Evolutionary conservation across 495 filamentous ascomycete genomes (phyloP).

Genomic region (Niebla homalea): DNA sequence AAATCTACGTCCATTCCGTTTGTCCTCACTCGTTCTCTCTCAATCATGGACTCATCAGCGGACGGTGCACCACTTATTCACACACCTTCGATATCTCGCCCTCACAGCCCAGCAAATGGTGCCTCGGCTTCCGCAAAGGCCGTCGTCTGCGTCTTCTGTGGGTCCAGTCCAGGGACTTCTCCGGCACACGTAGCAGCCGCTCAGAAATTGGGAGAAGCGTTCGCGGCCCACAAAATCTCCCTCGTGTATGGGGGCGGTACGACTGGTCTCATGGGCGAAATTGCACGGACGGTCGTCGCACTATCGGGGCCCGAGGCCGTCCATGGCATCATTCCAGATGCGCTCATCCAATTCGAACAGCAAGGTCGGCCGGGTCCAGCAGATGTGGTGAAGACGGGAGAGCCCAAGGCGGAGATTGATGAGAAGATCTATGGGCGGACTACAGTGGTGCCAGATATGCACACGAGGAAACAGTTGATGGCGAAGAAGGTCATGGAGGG

Average conservation of each 20-base stretch:
- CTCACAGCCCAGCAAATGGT: constrained; percentile 4
- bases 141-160: constrained; percentile 80
- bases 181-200: constrained; percentile 63
- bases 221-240: constrained; percentile 59
- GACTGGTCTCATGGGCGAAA: constrained; percentile 84
- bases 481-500: constrained; percentile 70
- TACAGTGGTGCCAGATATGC: constrained; percentile 88
- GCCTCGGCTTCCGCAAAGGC: constrained; percentile 13
- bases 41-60: too few species aligned
- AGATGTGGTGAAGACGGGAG: constrained; percentile 14
- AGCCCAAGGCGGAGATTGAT: constrained; percentile 39
- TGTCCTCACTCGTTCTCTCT: too few species aligned
- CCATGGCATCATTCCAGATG: constrained; percentile 82
- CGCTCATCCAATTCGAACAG: constrained; percentile 67
- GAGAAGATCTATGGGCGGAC: constrained; percentile 65
- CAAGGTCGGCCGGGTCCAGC: constrained; percentile 22
- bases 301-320: constrained; percentile 72
- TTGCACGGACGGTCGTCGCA: constrained; percentile 74
- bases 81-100: not conserved
- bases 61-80: not conserved
- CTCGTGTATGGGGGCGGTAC: constrained; percentile 95
- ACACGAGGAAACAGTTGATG: constrained; percentile 88
- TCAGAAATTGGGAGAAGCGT: constrained; percentile 54
- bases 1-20: too few species aligned
- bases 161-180: constrained; percentile 54